These are phyloP conservation scores for Diutina siamensis DNA, from an alignment of 1,139 yeast genomes.

Conservation along the genomic window DNA sequence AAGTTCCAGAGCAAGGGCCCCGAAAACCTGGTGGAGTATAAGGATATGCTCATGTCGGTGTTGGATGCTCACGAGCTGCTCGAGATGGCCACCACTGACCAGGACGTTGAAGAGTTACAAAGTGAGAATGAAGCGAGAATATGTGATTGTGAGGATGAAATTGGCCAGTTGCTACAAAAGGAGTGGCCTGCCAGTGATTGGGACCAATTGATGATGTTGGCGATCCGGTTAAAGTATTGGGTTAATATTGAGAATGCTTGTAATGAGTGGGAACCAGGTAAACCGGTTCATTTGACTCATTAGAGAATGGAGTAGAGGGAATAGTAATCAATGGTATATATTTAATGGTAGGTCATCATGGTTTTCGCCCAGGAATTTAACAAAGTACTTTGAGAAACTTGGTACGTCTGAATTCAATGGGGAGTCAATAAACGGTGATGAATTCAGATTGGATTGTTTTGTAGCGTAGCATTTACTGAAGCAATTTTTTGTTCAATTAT, in stretches of 20 bases:
- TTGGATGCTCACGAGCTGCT: constrained; percentile 72
- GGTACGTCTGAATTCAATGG: no score
- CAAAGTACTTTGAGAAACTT: no score
- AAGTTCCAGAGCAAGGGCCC: constrained; percentile 20
- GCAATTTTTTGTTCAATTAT: no score
- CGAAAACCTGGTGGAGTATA: constrained; percentile 31
- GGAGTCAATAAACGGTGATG: no score
- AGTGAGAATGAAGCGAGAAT: constrained; percentile 48
- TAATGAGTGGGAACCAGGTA: constrained; percentile 69
- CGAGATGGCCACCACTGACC: constrained; percentile 47
- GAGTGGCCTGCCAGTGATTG: constrained; percentile 29
- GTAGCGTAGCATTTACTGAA: no score
- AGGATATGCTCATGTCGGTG: constrained; percentile 56
- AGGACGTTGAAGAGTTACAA: constrained; percentile 43
- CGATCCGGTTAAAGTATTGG: constrained; percentile 78
- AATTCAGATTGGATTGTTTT: no score
- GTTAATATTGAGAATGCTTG: constrained; percentile 62
- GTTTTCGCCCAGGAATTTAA: no score
- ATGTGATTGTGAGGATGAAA: constrained; percentile 20
- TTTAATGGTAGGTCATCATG: no score
- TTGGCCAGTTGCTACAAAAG: constrained; percentile 19
- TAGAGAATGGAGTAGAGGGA: no score
- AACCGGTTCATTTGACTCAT: constrained; percentile 53
- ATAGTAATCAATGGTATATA: no score
- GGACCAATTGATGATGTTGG: constrained; percentile 49